A percentile compares a stretch with the other conserved stretches of the same genome.
phyloP scores from a whole-genome alignment of 2,329 filamentous ascomycete genomes.

The Mariannaea elegans region DNA sequence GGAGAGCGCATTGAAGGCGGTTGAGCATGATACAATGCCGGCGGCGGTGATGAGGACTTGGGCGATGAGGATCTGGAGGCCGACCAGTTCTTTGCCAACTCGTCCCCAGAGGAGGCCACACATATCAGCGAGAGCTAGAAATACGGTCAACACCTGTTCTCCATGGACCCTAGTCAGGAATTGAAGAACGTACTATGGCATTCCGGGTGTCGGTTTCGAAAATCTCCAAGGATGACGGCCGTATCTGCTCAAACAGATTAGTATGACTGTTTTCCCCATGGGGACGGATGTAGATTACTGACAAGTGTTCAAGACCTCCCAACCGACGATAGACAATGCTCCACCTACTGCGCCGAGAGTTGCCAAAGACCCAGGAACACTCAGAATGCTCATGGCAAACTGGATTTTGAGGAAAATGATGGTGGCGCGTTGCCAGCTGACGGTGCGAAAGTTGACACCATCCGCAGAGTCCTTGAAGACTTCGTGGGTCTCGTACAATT shows the following conservation, averaged over 20 bases:
- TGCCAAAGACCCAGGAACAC: conserved; percentile 32
- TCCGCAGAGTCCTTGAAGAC: conserved; percentile 39
- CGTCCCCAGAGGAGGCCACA: conserved; percentile 35
- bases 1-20: conserved; percentile 37
- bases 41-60: conserved; percentile 36
- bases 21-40: conserved; percentile 22
- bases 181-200: conserved; percentile 32
- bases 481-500: conserved; percentile 29
- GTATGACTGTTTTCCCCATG: background rate
- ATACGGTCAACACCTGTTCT: background rate
- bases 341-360: conserved; percentile 24
- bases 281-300: conserved; percentile 2
- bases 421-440: conserved; percentile 51
- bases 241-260: conserved; percentile 25
- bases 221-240: conserved; percentile 35
- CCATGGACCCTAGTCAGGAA: background rate
- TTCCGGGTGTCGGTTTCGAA: conserved; percentile 38
- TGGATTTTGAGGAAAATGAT: conserved; percentile 51
- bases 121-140: conserved; percentile 37
- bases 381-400: conserved; percentile 38
- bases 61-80: conserved; percentile 36
- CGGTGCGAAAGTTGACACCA: conserved; percentile 42
- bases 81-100: conserved; percentile 36
- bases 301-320: conserved; percentile 43
- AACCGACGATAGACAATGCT: conserved; percentile 33